These are phyloP conservation scores for Bidens hawaiensis DNA, from an alignment of 140 eudicot genomes.

Conservation along the genomic window DNA sequence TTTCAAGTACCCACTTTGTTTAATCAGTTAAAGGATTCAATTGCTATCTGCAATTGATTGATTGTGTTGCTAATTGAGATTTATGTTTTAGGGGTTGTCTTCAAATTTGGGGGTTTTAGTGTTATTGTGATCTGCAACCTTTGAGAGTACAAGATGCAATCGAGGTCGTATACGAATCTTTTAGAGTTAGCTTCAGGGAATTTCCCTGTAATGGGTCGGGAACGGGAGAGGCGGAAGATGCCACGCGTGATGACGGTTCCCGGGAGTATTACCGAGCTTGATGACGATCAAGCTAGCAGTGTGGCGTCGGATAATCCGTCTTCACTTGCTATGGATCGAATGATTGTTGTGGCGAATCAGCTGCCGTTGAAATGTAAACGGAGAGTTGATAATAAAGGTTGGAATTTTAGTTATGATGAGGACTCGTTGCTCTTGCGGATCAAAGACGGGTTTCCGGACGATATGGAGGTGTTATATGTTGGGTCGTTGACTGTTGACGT, in stretches of 20 bases:
- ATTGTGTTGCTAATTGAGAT: background rate
- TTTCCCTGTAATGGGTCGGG: constrained; percentile 3
- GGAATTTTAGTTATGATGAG: constrained; percentile 83
- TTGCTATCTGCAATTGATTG: background rate
- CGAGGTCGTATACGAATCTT: constrained; percentile 1
- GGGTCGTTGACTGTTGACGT: constrained; percentile 79
- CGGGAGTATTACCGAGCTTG: constrained; percentile 78
- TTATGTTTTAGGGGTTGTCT: too few relatives aligned
- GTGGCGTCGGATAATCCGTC: constrained; percentile 76
- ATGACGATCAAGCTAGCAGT: constrained; percentile 72
- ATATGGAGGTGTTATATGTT: constrained; percentile 87
- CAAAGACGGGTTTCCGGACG: constrained; percentile 82
- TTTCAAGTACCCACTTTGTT: background rate
- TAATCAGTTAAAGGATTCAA: constrained; percentile 6
- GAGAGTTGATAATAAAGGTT: constrained; percentile 69
- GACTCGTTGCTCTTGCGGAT: constrained; percentile 64
- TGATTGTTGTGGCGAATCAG: constrained; percentile 78
- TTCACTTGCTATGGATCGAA: constrained; percentile 67
- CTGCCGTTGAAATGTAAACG: constrained; percentile 67
- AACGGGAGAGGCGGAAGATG: background rate
- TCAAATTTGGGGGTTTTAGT: background rate
- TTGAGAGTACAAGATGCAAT: constrained; percentile 44
- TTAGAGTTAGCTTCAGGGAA: constrained; percentile 6
- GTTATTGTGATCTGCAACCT: constrained; percentile 13
- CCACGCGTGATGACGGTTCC: constrained; percentile 46